Percentiles rank a stretch among this genome's conserved stretches.
These are phyloP conservation scores for Cyberlindnera petersonii DNA, from an alignment of 805 yeast species.

Conservation along the genomic window DNA sequence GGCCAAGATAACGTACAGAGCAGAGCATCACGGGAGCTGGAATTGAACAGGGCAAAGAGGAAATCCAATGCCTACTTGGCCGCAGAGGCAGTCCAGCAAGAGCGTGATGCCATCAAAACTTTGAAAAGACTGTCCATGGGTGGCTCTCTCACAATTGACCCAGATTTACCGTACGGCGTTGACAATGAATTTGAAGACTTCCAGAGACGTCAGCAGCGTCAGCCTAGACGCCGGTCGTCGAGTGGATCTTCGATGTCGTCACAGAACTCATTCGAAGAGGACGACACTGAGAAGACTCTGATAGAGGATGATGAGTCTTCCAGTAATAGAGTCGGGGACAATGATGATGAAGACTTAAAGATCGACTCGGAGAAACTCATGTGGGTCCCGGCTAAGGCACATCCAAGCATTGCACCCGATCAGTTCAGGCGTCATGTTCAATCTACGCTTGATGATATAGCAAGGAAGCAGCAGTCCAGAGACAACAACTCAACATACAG, in stretches of 20 bases:
- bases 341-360: constrained; percentile 21
- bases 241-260: constrained; percentile 19
- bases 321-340: constrained; percentile 14
- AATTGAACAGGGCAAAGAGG: constrained; percentile 27
- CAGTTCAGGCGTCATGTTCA: constrained; percentile 69
- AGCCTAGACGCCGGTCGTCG: constrained; percentile 17
- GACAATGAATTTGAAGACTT: constrained; percentile 27
- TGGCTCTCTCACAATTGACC: constrained; percentile 52
- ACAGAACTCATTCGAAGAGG: constrained; percentile 16
- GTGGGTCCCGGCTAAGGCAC: constrained; percentile 96
- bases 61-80: constrained; percentile 52
- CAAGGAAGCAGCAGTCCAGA: constrained; percentile 13
- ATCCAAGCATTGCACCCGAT: constrained; percentile 94
- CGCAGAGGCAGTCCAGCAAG: constrained; percentile 73
- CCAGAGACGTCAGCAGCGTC: constrained; percentile 22
- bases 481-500: no score
- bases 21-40: constrained; percentile 2
- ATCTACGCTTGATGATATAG: constrained; percentile 30
- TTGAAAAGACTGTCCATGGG: constrained; percentile 70
- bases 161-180: constrained; percentile 56
- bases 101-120: constrained; percentile 68
- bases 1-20: constrained; percentile 1
- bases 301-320: constrained; percentile 7
- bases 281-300: constrained; percentile 10
- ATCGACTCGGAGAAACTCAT: constrained; percentile 43